Evolutionary conservation across 441 rosid species (phyloP), one percentile per base, ranked within the genome.

Genomic region (Adansonia gregorii): DNA sequence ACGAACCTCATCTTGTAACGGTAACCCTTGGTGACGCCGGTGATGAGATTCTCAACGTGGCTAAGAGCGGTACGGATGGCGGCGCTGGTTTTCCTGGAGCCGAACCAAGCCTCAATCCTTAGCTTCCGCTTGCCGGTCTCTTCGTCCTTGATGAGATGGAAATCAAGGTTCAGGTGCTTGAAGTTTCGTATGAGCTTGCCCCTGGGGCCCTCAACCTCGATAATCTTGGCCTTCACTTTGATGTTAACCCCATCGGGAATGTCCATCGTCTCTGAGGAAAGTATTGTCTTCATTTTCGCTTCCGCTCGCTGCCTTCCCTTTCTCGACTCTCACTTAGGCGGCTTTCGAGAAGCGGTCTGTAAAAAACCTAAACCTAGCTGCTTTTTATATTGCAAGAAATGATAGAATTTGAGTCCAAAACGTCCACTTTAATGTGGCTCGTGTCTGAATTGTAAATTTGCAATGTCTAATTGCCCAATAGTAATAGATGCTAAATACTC

Each of bases 141-240:
- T 78, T 68, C 86, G 71, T 91, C 95, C 72, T 83, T 91, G 79
- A 91, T 90, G 67, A 90, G 81, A 72, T 90, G 94, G 81, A 91
- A 91, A 64, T 93, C 94, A 56, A 93, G 95, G 82, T 92, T 93
- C 39, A 92, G 85, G 76, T 92, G 96, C 89, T 93, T 93, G 89
- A 93, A 93, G 76, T 93, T 86, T n/a, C 97, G 90, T 41, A 35
- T 78, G 55, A 93, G 95, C 77, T 88, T 93, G 6, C 98, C 98
- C 0, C 98, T 81, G 0, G 98, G 97, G 0, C 97, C 94, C 77
- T 88, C 96, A 0, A 93, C 96, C 69, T 88, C 93, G 27, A 93
- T 90, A 15, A 91, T 24, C 81, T 91, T 91, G 2, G 95, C 95
- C 74, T 85, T 82, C 49, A 91, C 83, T 75, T 91, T 93, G 82